Base-by-base conservation (phyloP, 176 grass and related monocot genomes). In the Melocanna baccifera region DNA sequence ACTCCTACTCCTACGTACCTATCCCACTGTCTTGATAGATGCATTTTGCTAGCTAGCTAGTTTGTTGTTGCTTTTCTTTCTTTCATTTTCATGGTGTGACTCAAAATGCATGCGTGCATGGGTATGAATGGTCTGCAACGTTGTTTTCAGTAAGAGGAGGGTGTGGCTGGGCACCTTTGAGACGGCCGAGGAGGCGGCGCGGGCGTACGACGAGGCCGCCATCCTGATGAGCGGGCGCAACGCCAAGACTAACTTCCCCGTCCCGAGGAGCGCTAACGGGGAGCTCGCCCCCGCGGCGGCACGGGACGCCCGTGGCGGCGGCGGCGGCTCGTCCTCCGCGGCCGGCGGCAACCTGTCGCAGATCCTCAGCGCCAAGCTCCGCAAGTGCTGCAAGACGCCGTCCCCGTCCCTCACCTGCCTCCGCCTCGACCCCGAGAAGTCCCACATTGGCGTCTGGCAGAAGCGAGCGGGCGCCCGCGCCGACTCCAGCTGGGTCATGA, bases 161-260 rank as follows among this genome's bases (percentile, higher is more conserved):
- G 97, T 99, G 62, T 99, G 97, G 97, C 81, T 99, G 53, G 97
- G 97, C 59, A 99, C 97, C 83, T 99, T 99, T 43, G 97, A 99
- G 90, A 99, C 97, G 58, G 97, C 97, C 1, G 97, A 99, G 88
- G 97, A 99, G 87, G 97, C 97, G 1, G 97, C 97, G 40, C 84
- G 93, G 52, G 97, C 97, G 12, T 99, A 99, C 57, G 97, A 99
- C 53, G 97, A 99, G 90, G 97, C 97, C 0, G 97, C 97, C 2
- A 92, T 99, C 70, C 84, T 99, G 39, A 99, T 99, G 97, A 99
- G 93, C 73, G 97, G 97, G 10, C 97, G 93, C 71, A 99, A 99
- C 70, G 97, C 97, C 63, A 99, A 99, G 89, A 99, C 97, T 74
- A 99, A 99, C 91, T 99, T 99, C 81, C 97, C 97, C 4, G 85